Evolutionary conservation across 2,329 filamentous ascomycete genomes (phyloP).

Genomic region (Clarireedia homoeocarpa): DNA sequence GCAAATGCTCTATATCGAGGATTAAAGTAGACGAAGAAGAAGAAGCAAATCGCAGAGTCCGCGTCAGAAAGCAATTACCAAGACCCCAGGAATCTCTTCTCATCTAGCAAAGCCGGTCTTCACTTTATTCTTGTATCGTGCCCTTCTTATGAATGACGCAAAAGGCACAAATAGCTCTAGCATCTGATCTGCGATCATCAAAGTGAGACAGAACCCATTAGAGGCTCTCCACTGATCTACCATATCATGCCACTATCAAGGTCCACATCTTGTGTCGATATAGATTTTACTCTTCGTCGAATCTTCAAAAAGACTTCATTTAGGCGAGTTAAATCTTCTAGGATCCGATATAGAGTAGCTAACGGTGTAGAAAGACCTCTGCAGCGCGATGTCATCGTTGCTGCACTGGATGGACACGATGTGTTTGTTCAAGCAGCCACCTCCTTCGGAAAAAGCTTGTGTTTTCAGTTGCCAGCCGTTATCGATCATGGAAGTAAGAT

Average conservation of each 20-base stretch:
- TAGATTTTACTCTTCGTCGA: conserved; percentile 65
- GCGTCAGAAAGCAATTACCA: too few relatives aligned
- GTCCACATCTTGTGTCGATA: conserved; percentile 48
- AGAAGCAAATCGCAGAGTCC: too few relatives aligned
- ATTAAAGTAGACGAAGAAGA: too few relatives aligned
- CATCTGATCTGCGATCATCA: not conserved
- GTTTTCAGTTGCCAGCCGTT: conserved; percentile 85
- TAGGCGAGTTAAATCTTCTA: conserved; percentile 41
- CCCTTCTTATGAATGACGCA: not conserved
- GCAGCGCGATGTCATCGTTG: conserved; percentile 80
- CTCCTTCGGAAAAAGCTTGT: conserved; percentile 87
- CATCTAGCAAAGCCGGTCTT: too few relatives aligned
- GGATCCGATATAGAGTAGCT: conserved; percentile 4
- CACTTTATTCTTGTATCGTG: too few relatives aligned
- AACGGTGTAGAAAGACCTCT: conserved; percentile 51
- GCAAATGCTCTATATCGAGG: too few relatives aligned
- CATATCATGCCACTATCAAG: conserved; percentile 32
- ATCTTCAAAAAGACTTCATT: conserved; percentile 71
- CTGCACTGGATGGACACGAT: conserved; percentile 75
- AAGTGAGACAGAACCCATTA: not conserved
- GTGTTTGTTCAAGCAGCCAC: conserved; percentile 89
- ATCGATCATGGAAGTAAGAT: conserved; percentile 69
- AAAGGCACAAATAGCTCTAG: not conserved
- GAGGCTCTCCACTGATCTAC: not conserved
- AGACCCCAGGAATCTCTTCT: too few relatives aligned